Evolutionary conservation across 495 filamentous ascomycete species (phyloP), one percentile per base, ranked within the genome.

Genomic region (Ascodesmis nigricans): DNA sequence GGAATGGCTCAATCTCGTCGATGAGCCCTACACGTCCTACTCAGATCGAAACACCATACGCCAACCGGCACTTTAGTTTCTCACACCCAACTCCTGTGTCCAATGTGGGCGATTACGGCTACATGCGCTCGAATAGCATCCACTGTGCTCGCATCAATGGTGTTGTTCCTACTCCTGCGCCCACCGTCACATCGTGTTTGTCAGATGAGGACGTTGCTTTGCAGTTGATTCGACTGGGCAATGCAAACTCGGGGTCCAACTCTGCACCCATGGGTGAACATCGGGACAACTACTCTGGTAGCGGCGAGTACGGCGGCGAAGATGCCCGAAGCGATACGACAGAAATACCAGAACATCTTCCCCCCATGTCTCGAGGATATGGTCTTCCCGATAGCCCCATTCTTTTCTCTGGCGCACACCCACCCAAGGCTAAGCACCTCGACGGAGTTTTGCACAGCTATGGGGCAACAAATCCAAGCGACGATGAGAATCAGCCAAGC

Each of bases 201-300:
- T 95, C 84, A 2, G 87, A 97, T 52, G 87, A 97, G 52, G 90
- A 97, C 56, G 87, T 92, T 45, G 87, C 87, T 31, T 69, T 91
- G 50, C 83, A 93, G 53, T 63, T 97, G 43, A 93, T 97, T 68
- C 74, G 80, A 40, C 63, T 97, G 33, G 81, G 84, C n/a, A 79
- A 90, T 49, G 71, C 78, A 43, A 80, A 81, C 20, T 82, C 84
- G 46, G 72, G 82, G 43, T 84, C 81, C 9, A 73, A 83, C 48
- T 81, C 80, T 3, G 93, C 87, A 4, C 91, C 87, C 13, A 57
- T 83, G 22, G 87, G 92, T 50, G 90, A 95, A 55, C 78, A 31
- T 6, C 22, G 36, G 14, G 39, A 42, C 9, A 71, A 69, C 44
- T 82, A 84, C 24, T 92, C 83, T 4, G 76, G 74, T 20, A 74